phyloP scores from a whole-genome alignment of 305 asterid species.

The Solanum hybrid region DNA sequence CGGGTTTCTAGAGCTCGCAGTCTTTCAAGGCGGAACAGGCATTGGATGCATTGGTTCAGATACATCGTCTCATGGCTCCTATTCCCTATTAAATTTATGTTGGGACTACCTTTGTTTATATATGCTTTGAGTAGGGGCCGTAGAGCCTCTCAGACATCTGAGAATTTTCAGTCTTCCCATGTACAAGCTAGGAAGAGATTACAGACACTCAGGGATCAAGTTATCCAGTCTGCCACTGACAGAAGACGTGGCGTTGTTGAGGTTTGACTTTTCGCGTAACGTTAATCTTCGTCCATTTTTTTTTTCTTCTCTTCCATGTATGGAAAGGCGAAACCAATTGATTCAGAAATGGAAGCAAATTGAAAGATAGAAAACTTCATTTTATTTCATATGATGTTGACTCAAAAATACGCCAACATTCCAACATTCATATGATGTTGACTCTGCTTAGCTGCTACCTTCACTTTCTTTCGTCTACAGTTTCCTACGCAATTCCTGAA shows the following conservation, averaged over 20 bases:
- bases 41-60: constrained; percentile 53
- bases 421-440: background rate
- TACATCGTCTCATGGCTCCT: constrained; percentile 60
- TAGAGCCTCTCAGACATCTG: constrained; percentile 26
- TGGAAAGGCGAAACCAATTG: background rate
- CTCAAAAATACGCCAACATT: background rate
- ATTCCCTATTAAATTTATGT: constrained; percentile 58
- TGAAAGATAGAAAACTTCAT: background rate
- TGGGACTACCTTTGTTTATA: constrained; percentile 55
- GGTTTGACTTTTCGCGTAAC: constrained; percentile 30
- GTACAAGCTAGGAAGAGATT: constrained; percentile 48
- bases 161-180: constrained; percentile 30
- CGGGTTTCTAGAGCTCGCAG: constrained; percentile 58
- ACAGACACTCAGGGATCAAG: constrained; percentile 62
- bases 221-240: constrained; percentile 81
- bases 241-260: constrained; percentile 96
- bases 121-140: constrained; percentile 27
- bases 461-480: background rate
- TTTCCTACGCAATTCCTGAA: background rate
- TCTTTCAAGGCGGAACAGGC: constrained; percentile 38
- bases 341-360: background rate
- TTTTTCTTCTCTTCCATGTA: background rate
- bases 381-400: background rate
- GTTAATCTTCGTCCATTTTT: background rate
- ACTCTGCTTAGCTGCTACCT: background rate